Evolutionary conservation across 176 grass and related monocot genomes (phyloP).

Genomic region (Paspalum vaginatum): DNA sequence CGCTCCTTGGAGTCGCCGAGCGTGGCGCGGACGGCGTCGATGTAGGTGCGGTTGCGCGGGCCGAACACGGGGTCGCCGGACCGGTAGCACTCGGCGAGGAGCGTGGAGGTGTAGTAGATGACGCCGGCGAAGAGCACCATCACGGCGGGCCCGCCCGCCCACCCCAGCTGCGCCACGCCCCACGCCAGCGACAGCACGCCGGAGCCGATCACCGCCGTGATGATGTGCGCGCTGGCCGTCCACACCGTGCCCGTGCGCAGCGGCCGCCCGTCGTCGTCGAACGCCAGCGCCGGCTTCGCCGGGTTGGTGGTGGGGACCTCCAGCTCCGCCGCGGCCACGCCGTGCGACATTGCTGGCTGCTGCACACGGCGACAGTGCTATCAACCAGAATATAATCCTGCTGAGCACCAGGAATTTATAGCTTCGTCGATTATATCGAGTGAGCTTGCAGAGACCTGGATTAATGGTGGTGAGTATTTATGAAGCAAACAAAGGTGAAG

Average conservation of each 20-base stretch:
- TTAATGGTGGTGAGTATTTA: not conserved
- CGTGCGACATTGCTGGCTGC: not conserved
- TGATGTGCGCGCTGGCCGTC: slow-evolving; percentile 94
- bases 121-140: slow-evolving; percentile 74
- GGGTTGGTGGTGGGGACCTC: not conserved
- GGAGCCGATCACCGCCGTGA: slow-evolving; percentile 89
- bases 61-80: slow-evolving; percentile 63
- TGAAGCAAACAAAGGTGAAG: not conserved
- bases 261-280: slow-evolving; percentile 67
- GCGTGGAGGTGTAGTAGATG: slow-evolving; percentile 75
- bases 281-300: not conserved
- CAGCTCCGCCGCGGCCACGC: not conserved
- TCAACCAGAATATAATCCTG: not conserved
- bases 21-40: slow-evolving; percentile 67
- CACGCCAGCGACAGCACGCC: slow-evolving; percentile 92
- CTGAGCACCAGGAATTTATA: not conserved
- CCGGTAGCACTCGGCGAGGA: slow-evolving; percentile 90
- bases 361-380: no score
- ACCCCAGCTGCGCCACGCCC: slow-evolving; percentile 84
- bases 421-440: not conserved
- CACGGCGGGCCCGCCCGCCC: slow-evolving; percentile 68
- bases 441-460: not conserved
- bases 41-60: slow-evolving; percentile 75
- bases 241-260: slow-evolving; percentile 70
- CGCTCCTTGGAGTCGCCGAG: slow-evolving; percentile 48